Conservation (phyloP, 768 basidiomycete genomes). For the Lactarius tabidus region DNA sequence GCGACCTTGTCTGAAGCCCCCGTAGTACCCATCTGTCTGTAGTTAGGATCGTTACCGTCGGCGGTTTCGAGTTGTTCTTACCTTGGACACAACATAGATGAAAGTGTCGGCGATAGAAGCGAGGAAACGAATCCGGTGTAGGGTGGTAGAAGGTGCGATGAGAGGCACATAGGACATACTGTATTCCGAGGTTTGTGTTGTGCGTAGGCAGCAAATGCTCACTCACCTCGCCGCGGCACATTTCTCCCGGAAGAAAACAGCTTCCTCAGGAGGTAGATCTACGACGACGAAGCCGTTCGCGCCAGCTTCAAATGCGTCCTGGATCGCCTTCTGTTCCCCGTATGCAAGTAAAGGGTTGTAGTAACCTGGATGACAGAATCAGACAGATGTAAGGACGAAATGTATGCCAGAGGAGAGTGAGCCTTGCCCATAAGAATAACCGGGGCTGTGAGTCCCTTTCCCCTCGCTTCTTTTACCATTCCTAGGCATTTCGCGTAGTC, state of each 20-base stretch:
- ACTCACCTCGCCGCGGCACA: constrained; percentile 77
- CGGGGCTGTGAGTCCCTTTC: constrained; percentile 77
- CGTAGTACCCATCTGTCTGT: constrained; percentile 90
- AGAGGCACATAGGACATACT: constrained; percentile 95
- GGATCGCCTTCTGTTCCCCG: constrained; percentile 90
- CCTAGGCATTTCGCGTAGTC: constrained; percentile 73
- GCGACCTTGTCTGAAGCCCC: constrained; percentile 75
- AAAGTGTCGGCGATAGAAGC: constrained; percentile 93
- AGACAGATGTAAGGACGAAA: not conserved
- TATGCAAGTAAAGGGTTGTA: constrained; percentile 96
- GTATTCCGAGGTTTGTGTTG: constrained; percentile 11
- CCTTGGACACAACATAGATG: constrained; percentile 98
- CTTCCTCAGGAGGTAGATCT: constrained; percentile 97
- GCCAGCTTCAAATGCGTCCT: constrained; percentile 83
- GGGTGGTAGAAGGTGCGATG: constrained; percentile 89
- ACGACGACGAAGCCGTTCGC: constrained; percentile 98
- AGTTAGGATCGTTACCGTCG: not conserved
- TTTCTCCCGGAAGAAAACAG: constrained; percentile 82
- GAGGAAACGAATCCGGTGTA: constrained; percentile 85
- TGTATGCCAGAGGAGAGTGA: not conserved
- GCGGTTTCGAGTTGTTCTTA: constrained; percentile 30
- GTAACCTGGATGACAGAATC: constrained; percentile 62
- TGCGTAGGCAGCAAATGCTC: not conserved
- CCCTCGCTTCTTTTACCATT: constrained; percentile 72
- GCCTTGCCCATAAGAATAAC: constrained; percentile 88